Evolutionary conservation across 441 rosid genomes (phyloP), one percentile per base, ranked within the genome.

Genomic region (Jatropha multifida): DNA sequence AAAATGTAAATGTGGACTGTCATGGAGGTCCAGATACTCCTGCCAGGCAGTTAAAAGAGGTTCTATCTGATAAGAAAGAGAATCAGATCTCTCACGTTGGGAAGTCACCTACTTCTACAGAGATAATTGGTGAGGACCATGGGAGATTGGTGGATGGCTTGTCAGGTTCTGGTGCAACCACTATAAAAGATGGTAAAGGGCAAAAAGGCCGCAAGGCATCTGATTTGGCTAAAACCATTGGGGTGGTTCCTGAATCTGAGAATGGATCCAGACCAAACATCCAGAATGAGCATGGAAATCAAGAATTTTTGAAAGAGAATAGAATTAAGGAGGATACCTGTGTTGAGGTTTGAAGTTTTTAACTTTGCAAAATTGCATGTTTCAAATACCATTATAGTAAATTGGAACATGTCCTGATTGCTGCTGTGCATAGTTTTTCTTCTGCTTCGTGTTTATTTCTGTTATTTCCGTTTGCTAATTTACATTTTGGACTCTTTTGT

Each of bases 321-420:
- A 71, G 74, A 80, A 87, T 96, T 77, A 87, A 80, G 87, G 95
- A 90, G 88, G 97, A 96, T 68, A 88, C 96, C 44, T 83, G 41
- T 55, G 97, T 93, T 65, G 99, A 96, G 99, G 99, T 96, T 81
- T 80, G 94, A 13, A 27, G 41, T 44, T 69, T 15, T 12, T 15
- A 38, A 69, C 66, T 72, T 55, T 59, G 11, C 20, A 9, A 37
- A 32, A 23, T 13, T 56, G 11, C 27, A 11, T 37, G 32, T 38
- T 64, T 41, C 11, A 23, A 74, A 13, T 63, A 20, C 11, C 37
- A 54, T 74, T 51, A 20, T 10, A 52, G 51, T 73, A 44, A 37
- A 38, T 67, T 63, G 13, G 5, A 38, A 23, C 38, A 3, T 64
- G n/a, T 41, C 13, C 38, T 63, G 60, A 23, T 32, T 65, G n/a